Evolutionary conservation across 257 asterid genomes (phyloP), one percentile per base, ranked within the genome.

Genomic region (Solanum piurae): DNA sequence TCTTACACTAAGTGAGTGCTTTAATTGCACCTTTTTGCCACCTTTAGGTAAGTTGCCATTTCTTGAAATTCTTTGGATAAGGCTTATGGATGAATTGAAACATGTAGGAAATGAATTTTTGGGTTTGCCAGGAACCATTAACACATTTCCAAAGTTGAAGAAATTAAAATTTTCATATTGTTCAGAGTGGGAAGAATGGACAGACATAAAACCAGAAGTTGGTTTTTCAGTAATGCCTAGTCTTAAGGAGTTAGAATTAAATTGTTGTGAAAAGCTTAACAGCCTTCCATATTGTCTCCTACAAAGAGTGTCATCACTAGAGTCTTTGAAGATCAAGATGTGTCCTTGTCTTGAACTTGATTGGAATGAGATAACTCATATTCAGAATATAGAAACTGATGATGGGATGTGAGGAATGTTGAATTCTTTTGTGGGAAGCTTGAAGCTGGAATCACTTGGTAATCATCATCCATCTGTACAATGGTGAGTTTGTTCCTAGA

Each of bases 61-160:
- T 60, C 75, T 90, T 34, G 92, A 90, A 79, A 58, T 33, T 29
- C 90, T 89, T 80, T 40, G 46, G 9, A 36, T 90, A 18, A n/a
- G 16, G 12, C 5, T 9, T 11, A 83, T 79, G 90, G 52, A 14
- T 12, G 76, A 37, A 12, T 36, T 90, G 76, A 64, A 86, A 87
- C 37, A 49, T 20, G 68, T 90, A 33, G 91, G 90, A 18, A 60
- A 52, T 21, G 89, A 90, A 29, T 87, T 90, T 23, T 49, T 88
- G 88, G 90, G 91, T 11, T n/a, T 85, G 1, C 74, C 83, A 7
- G 42, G 62, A 36, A 29, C 64, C 23, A 64, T 10, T 3, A n/a
- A 42, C 40, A 52, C 55, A 55, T 90, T 87, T 73, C 91, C 92
- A 10, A 87, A 87, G 80, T 80, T 90, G 86, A 90, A 72, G 89